Base-by-base conservation (phyloP, 2,329 filamentous ascomycete genomes). In the Claviceps pusilla region DNA sequence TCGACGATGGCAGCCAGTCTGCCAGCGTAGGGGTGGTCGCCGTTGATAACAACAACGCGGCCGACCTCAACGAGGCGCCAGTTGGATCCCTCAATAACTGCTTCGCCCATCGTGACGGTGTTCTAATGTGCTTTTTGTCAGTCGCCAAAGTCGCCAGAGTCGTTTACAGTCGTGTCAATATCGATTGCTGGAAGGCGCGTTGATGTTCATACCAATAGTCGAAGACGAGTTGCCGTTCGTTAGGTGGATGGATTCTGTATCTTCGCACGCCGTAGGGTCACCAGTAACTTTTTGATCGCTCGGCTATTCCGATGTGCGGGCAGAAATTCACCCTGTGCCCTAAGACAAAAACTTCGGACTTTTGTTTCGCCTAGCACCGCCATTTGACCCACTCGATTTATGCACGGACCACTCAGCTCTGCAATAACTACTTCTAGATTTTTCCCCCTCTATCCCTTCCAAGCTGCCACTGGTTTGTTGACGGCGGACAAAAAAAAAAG, bases 21-120 rank as follows among this genome's bases (percentile, higher is more conserved):
- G 78, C 90, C 90, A 65, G 79, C 77, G 78, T 77, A 87, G 67
- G 84, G 83, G 70, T 89, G 86, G 71, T 81, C 77, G 68, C 74
- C 75, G 75, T 88, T 86, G 78, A 97, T 84, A 74, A 95, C 83
- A 73, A 95, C 86, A 71, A 98, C 84, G 73, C 93, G 89, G 84
- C 93, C 93, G 75, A 96, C 88, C 85, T 98, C 90, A 74, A 98
- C 90, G 76, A 89, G 82, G 80, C 90, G 90, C 89, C 89, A 94
- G 74, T 83, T 80, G 71, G 86, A 86, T 73, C 83, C 77, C 77
- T 84, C 84, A 76, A 90, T 84, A 70, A 84, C 77, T 76, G 86
- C 83, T 79, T 88, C 84, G 76, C 84, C 83, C 86, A 89, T 89
- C 82, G 75, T 84, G 79, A 75, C 75, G 74, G 72, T 75, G 73